Base-by-base conservation (phyloP, 148 eudicot genomes). In the Mesembryanthemum crystallinum region DNA sequence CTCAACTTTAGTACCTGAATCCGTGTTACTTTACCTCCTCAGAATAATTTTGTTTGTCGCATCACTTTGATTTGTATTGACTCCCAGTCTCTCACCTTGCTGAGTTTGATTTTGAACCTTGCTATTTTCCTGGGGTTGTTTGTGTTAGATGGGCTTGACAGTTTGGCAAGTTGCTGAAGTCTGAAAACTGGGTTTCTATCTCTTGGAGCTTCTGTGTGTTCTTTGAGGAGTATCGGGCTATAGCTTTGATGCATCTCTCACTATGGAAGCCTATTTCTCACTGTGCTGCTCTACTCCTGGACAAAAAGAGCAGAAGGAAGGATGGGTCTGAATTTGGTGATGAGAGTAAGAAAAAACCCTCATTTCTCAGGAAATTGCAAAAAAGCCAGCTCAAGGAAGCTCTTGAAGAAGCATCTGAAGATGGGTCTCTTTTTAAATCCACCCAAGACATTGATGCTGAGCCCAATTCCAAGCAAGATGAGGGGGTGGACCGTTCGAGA, bases 391-490 rank as follows among this genome's bases (percentile, higher is more conserved):
- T 96, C 39, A 83, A 90, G 74, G 97, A 92, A 78, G 99, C 96
- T 82, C 90, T 96, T 35, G 97, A 92, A 74, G 98, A 89, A 83
- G 99, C 99, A 65, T 91, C 98, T 73, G 99, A 96, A 80, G 91
- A 92, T 81, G 99, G 98, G 78, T 92, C 92, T 72, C 87, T 92
- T 33, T 78, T 86, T 7, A 92, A 91, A 80, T 89, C 96, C 24
- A 78, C 85, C 35, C 88, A 88, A 72, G 88, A 86, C 57, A 77
- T 81, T 73, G 94, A 89, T 12, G 55, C 86, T 4, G 94, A 92
- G 29, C 51, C 78, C 1, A 65, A 76, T 64, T 47, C 81, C 8
- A 86, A 78, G 61, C 91, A 89, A 79, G 92, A 88, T 5, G 89
- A 87, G 54, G 78, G 93, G 37, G 74, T 96, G 74, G 97, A 94